Conservation (phyloP, 345 rosid genomes). For the Dovyalis caffra region DNA sequence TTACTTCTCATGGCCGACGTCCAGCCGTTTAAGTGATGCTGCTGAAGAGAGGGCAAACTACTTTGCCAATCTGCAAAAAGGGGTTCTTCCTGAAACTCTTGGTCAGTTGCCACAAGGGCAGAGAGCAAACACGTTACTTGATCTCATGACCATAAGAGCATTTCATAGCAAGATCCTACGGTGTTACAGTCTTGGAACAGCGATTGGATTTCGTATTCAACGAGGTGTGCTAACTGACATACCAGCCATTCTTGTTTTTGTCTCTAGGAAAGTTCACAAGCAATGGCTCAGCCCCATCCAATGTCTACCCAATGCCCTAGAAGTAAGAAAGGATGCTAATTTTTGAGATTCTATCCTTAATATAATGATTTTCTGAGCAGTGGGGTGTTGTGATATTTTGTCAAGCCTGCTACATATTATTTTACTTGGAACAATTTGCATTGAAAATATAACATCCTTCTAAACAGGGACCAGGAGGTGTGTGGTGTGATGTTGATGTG, state of each 20-base stretch:
- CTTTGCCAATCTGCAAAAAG: constrained; percentile 90
- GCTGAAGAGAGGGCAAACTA: constrained; percentile 92
- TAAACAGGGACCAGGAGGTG: constrained; percentile 89
- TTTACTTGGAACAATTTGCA: constrained; percentile 19
- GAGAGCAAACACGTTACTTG: constrained; percentile 82
- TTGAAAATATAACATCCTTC: constrained; percentile 2
- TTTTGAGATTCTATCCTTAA: background rate
- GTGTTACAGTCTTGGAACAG: constrained; percentile 84
- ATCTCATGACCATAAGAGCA: constrained; percentile 95
- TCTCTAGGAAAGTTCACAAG: constrained; percentile 87
- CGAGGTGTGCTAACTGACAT: constrained; percentile 74
- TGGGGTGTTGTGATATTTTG: background rate
- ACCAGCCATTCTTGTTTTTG: constrained; percentile 95
- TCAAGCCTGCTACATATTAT: background rate
- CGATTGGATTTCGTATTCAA: constrained; percentile 83
- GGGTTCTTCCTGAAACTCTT: constrained; percentile 73
- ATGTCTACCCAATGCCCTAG: constrained; percentile 78
- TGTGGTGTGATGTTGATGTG: constrained; percentile 98
- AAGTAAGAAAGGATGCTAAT: constrained; percentile 43
- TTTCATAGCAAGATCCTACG: constrained; percentile 89
- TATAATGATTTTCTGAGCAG: too few relatives aligned
- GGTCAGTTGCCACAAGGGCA: constrained; percentile 77
- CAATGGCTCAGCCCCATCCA: constrained; percentile 84
- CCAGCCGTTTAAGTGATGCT: constrained; percentile 73
- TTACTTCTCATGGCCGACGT: constrained; percentile 93